Evolutionary conservation across 441 rosid genomes (phyloP), one percentile per base, ranked within the genome.

Genomic region (Adansonia madagascariensis): DNA sequence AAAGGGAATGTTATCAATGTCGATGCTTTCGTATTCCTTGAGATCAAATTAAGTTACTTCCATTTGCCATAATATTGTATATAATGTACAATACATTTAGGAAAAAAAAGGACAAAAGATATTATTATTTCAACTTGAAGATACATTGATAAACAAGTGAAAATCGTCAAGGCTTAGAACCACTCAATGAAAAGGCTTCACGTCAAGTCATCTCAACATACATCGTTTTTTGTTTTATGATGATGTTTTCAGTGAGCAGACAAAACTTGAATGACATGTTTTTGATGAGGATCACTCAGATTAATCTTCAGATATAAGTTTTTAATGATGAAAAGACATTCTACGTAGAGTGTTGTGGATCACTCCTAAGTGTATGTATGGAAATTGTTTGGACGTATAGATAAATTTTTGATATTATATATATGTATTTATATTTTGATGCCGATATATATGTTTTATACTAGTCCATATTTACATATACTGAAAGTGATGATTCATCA

Each of bases 261-360:
- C 70, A 39, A 67, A 67, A 44, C 8, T 43, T 66, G 71, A 62
- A 18, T 44, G 53, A 67, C 7, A 47, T 47, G 3, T 47, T 9
- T 2, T 1, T 47, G 15, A 43, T 66, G 71, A 18, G 52, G 71
- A 66, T 66, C 53, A 43, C 71, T 10, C 53, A 3, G 15, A 43
- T 44, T 66, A 10, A 66, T 44, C 71, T 66, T 11, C n/a, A 10
- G 27, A 9, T 44, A 9, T 18, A 9, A 43, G 10, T 10, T 44
- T 67, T 67, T 10, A 67, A 78, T 76, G 89, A 83, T 80, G 11
- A 62, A 56, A 77, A 85, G 8, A 52, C 27, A 27, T 24, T 88
- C 86, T 75, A 87, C 88, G 89, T 87, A 74, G 80, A 47, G 62
- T 7, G 57, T 47, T 71, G 4, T 35, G 75, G 82, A 69, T 82